A percentile compares a stretch with the other conserved stretches of the same genome.
phyloP scores from a whole-genome alignment of 208 protist species.

The Leishmania turanica region DNA sequence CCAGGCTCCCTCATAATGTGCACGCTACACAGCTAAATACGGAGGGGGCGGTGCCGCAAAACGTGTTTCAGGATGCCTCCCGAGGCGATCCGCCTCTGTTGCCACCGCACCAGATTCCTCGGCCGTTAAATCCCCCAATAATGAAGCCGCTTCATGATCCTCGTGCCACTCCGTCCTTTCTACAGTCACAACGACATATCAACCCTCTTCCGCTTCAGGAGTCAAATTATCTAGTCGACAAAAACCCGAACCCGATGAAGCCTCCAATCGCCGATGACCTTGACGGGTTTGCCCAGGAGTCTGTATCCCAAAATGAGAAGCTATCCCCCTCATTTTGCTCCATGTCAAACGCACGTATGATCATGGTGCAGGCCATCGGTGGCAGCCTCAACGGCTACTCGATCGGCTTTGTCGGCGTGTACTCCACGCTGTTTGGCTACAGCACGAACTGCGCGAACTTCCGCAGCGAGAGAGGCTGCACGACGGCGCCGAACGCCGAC shows the following conservation, averaged over 20 bases:
- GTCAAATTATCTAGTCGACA: no score
- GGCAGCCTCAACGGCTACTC: slow-evolving; percentile 69
- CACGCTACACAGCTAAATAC: neutral
- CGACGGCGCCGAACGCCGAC: slow-evolving; percentile 49
- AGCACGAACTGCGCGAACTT: slow-evolving; percentile 64
- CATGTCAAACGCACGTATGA: neutral
- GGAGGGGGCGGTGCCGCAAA: neutral
- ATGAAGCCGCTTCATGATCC: neutral
- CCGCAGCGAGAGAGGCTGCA: slow-evolving; percentile 34
- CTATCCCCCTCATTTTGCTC: slow-evolving; percentile 22
- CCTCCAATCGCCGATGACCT: neutral
- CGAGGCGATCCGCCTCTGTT: neutral
- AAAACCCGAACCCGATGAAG: neutral
- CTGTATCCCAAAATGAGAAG: neutral
- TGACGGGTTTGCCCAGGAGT: neutral
- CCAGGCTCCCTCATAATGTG: neutral
- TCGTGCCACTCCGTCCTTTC: neutral
- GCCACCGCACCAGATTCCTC: neutral
- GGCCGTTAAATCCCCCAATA: accelerated
- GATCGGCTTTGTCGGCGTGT: slow-evolving; percentile 80
- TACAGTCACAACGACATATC: neutral
- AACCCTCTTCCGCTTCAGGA: neutral
- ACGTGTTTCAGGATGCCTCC: neutral
- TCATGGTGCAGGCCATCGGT: slow-evolving; percentile 45
- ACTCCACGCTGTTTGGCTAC: slow-evolving; percentile 57